Evolutionary conservation across 345 rosid species (phyloP).

Genomic region (Hibiscus tridactylites): DNA sequence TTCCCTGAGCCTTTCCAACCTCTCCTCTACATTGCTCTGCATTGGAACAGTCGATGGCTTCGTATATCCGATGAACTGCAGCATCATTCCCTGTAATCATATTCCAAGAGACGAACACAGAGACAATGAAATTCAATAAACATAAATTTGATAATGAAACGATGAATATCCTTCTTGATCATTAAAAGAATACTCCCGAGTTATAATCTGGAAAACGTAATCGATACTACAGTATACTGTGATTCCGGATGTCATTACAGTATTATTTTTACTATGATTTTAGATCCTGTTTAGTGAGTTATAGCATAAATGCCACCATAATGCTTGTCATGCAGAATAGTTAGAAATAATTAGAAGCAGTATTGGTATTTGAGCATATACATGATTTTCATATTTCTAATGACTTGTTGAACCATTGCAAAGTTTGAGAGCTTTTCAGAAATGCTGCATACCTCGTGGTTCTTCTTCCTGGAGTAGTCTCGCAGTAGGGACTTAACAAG

Average conservation of each 20-base stretch:
- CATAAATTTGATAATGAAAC: neutral
- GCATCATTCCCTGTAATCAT: slow-evolving; percentile 54
- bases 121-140: neutral
- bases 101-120: neutral
- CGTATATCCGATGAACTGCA: slow-evolving; percentile 42
- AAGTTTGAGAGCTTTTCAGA: too few relatives aligned
- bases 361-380: neutral
- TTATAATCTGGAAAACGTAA: neutral
- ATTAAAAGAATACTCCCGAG: neutral
- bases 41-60: slow-evolving; percentile 8
- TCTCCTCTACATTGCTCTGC: slow-evolving; percentile 14
- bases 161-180: neutral
- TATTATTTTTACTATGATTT: neutral
- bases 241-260: neutral
- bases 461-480: slow-evolving; percentile 52
- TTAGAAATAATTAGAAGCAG: neutral
- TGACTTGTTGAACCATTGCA: neutral
- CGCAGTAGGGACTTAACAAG: slow-evolving; percentile 58
- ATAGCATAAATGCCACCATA: neutral
- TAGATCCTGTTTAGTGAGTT: neutral
- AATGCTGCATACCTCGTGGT: slow-evolving; percentile 45
- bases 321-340: neutral
- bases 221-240: neutral
- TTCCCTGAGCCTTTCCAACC: slow-evolving; percentile 40
- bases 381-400: neutral